Percentiles rank a stretch among this genome's conserved stretches.
phyloP scores from a whole-genome alignment of 768 basidiomycete species.

The Psilocybe azurescens region DNA sequence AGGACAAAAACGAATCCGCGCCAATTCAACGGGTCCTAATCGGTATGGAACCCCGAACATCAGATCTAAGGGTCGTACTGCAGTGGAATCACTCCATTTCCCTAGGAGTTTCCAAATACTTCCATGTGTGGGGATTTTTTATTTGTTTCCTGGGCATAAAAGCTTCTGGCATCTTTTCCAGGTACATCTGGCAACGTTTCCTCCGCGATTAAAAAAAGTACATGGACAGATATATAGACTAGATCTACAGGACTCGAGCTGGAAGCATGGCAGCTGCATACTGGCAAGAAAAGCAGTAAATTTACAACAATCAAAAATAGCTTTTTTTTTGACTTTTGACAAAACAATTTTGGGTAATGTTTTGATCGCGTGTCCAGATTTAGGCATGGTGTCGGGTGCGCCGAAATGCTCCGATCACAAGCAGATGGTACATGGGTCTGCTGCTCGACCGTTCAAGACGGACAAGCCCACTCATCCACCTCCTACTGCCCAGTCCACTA shows the following conservation, averaged over 20 bases:
- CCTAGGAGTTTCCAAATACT: conserved; percentile 45
- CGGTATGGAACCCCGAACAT: conserved; percentile 64
- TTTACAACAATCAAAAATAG: conserved; percentile 14
- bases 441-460: conserved; percentile 16
- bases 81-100: conserved; percentile 52
- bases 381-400: conserved; percentile 27
- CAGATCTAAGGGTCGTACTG: conserved; percentile 73
- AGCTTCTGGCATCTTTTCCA: conserved; percentile 39
- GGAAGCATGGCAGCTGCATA: background rate
- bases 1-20: conserved; percentile 46
- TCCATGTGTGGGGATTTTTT: conserved; percentile 47
- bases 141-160: conserved; percentile 38
- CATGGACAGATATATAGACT: background rate
- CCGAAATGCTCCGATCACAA: conserved; percentile 45
- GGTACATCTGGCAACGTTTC: conserved; percentile 37
- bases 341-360: conserved; percentile 19
- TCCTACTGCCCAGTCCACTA: conserved; percentile 5
- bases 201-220: conserved; percentile 27
- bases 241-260: conserved; percentile 1
- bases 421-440: conserved; percentile 24
- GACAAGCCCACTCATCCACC: conserved; percentile 5
- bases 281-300: background rate
- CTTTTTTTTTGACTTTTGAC: background rate
- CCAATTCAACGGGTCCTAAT: conserved; percentile 47
- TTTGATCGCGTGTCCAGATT: conserved; percentile 20